These are phyloP conservation scores for Nakazawaea ishiwadae DNA, from an alignment of 805 yeast genomes.

Conservation along the genomic window DNA sequence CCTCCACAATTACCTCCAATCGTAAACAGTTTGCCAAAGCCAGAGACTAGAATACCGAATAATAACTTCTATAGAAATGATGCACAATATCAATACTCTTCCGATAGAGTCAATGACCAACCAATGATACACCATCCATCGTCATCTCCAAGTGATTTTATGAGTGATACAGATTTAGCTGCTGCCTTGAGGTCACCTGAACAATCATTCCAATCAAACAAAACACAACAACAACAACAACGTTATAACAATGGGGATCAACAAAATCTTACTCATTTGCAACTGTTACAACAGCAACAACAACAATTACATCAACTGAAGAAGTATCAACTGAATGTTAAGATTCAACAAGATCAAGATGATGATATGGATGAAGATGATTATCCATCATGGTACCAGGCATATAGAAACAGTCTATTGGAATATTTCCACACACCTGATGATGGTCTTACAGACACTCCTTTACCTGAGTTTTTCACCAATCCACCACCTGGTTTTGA, in stretches of 20 bases:
- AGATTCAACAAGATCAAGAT: slow-evolving; percentile 5
- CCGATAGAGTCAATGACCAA: slow-evolving; percentile 1
- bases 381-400: slow-evolving; percentile 23
- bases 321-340: not conserved
- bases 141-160: slow-evolving; percentile 50
- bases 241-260: not conserved
- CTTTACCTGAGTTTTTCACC: slow-evolving; percentile 60
- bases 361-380: slow-evolving; percentile 2
- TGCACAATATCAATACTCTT: not conserved
- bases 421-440: slow-evolving; percentile 55
- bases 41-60: slow-evolving; percentile 1
- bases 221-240: not conserved
- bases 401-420: slow-evolving; percentile 40
- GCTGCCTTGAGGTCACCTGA: slow-evolving; percentile 29
- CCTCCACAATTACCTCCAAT: slow-evolving; percentile 13
- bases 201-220: slow-evolving; percentile 4
- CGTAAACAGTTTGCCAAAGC: slow-evolving; percentile 4
- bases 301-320: not conserved
- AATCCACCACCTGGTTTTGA: slow-evolving; percentile 64
- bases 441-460: slow-evolving; percentile 35
- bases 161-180: slow-evolving; percentile 48
- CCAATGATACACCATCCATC: slow-evolving; percentile 16
- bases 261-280: not conserved
- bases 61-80: slow-evolving; percentile 1
- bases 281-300: slow-evolving; percentile 1